Conservation (phyloP, 192 early-diverging fungal species). For the Paraglomus occultum region DNA sequence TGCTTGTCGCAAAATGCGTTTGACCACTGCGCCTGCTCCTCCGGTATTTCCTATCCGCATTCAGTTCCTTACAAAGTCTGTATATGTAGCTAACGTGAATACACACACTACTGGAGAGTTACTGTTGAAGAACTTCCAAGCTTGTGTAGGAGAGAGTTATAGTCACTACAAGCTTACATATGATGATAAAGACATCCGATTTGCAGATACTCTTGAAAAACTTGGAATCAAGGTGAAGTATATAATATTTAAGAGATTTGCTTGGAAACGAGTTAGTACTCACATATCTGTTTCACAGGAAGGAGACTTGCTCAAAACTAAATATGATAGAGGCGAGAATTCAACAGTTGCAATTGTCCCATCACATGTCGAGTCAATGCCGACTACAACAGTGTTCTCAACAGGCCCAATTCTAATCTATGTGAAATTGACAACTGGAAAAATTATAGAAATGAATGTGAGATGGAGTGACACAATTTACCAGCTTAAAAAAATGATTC, state of each 20-base stretch:
- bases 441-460: slow-evolving; percentile 1
- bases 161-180: background rate
- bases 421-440: background rate
- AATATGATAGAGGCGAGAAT: background rate
- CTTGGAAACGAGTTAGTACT: too few species aligned
- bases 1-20: slow-evolving; percentile 7
- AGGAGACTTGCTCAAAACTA: slow-evolving; percentile 1
- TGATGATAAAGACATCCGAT: background rate
- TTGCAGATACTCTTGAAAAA: background rate
- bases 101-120: slow-evolving; percentile 4
- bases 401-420: background rate
- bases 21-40: background rate
- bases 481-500: slow-evolving; percentile 16
- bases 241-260: too few species aligned
- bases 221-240: slow-evolving; percentile 6
- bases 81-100: slow-evolving; percentile 15
- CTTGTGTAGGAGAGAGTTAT: background rate
- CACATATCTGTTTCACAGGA: background rate
- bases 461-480: background rate
- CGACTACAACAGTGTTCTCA: background rate
- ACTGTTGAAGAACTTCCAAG: background rate
- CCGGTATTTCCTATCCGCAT: slow-evolving; percentile 13
- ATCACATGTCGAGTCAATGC: too few species aligned
- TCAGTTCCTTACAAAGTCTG: background rate
- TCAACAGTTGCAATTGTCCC: background rate